Percentiles rank a stretch among this genome's conserved stretches.
Evolutionary conservation across 768 basidiomycete genomes (phyloP).

Genomic region (Suillus sp.): DNA sequence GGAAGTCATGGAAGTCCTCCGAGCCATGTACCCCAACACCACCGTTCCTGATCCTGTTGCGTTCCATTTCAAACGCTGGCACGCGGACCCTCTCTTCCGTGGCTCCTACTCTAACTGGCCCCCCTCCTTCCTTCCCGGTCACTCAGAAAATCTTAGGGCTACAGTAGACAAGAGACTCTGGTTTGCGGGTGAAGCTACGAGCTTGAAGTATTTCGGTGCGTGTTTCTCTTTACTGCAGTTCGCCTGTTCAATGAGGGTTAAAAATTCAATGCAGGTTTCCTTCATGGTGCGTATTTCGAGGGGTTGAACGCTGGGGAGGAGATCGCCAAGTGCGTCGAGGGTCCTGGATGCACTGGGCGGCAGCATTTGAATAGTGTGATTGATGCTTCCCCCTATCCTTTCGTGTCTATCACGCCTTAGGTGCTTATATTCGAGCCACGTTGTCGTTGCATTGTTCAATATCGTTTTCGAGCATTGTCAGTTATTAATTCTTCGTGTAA

Average conservation of each 20-base stretch:
- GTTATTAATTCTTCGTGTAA: not conserved
- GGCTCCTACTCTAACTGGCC: constrained; percentile 72
- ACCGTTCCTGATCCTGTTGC: constrained; percentile 56
- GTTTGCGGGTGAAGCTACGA: constrained; percentile 68
- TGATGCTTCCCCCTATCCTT: constrained; percentile 38
- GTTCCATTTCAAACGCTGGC: constrained; percentile 60
- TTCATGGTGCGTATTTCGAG: constrained; percentile 62
- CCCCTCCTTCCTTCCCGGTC: constrained; percentile 53
- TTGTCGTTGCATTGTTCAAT: not conserved
- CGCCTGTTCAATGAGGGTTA: constrained; percentile 7
- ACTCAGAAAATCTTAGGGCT: constrained; percentile 58
- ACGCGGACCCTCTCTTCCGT: constrained; percentile 44
- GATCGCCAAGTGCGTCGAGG: constrained; percentile 46
- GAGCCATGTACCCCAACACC: constrained; percentile 57
- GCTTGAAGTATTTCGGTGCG: constrained; percentile 57
- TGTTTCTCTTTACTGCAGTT: constrained; percentile 16
- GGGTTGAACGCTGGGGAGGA: constrained; percentile 43
- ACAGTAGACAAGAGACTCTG: constrained; percentile 53
- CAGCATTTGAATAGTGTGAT: constrained; percentile 30
- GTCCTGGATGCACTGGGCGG: constrained; percentile 26
- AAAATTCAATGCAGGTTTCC: constrained; percentile 41
- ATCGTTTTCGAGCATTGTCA: not conserved
- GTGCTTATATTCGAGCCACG: not conserved
- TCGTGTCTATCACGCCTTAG: constrained; percentile 7
- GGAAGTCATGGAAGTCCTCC: constrained; percentile 61